Evolutionary conservation across 345 rosid genomes (phyloP).

Genomic region (Citrus glauca): DNA sequence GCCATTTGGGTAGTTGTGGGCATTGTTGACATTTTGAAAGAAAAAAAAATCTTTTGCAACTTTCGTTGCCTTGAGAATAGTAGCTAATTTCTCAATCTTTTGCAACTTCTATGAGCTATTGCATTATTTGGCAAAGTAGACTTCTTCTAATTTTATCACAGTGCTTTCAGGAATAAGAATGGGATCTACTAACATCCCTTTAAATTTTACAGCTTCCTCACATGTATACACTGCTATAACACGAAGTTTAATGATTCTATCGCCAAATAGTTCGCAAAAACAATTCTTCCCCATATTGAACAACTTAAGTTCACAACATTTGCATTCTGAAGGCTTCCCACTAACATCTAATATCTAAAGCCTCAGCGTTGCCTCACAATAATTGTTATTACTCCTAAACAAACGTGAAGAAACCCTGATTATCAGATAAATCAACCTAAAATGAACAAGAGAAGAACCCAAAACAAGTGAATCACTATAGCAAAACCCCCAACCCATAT

Average conservation of each 20-base stretch:
- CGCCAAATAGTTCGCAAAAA: slow-evolving; percentile 27
- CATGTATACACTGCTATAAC: slow-evolving; percentile 48
- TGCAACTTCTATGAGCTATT: slow-evolving; percentile 55
- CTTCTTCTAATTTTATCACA: slow-evolving; percentile 53
- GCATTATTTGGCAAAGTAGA: slow-evolving; percentile 45
- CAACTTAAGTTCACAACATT: slow-evolving; percentile 63
- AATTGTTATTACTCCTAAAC: slow-evolving; percentile 8
- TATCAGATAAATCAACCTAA: slow-evolving; percentile 74
- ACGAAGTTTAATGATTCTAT: slow-evolving; percentile 34
- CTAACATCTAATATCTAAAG: slow-evolving; percentile 68
- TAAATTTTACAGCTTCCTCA: slow-evolving; percentile 31
- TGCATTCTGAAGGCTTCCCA: slow-evolving; percentile 75
- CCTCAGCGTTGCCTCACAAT: slow-evolving; percentile 25
- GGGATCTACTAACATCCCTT: slow-evolving; percentile 32
- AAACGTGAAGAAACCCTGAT: slow-evolving; percentile 40
- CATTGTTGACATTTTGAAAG: no score
- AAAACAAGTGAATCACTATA: slow-evolving; percentile 59
- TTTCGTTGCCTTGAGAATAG: no score
- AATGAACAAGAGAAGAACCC: slow-evolving; percentile 62
- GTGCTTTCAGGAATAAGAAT: slow-evolving; percentile 43
- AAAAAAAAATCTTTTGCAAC: no score
- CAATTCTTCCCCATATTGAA: slow-evolving; percentile 27
- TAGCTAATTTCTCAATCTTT: slow-evolving; percentile 40
- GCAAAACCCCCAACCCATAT: slow-evolving; percentile 84
- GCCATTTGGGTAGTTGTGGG: no score